Conservation (phyloP, 2,329 filamentous ascomycete species). For the Phaeosphaeriaceae sp. region DNA sequence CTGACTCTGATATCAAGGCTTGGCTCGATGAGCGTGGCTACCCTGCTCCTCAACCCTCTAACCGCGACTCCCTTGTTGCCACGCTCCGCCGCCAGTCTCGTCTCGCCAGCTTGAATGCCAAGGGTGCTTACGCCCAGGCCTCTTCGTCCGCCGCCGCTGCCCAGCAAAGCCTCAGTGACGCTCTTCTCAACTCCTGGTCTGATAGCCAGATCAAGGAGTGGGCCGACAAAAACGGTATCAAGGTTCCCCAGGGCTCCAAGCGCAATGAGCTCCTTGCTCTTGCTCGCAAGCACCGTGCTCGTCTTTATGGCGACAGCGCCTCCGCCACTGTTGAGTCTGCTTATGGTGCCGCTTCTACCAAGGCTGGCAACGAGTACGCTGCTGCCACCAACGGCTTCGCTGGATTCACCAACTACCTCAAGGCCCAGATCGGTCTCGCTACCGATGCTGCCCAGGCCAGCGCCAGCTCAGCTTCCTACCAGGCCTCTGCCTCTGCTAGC, state of each 20-base stretch:
- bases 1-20: constrained; percentile 89
- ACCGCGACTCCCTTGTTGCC: constrained; percentile 86
- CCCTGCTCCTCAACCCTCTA: constrained; percentile 81
- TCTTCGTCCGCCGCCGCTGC: constrained; percentile 63
- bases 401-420: constrained; percentile 51
- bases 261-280: constrained; percentile 88
- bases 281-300: constrained; percentile 83
- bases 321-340: constrained; percentile 46
- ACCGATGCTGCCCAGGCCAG: constrained; percentile 50
- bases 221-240: constrained; percentile 86
- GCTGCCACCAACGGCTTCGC: constrained; percentile 65
- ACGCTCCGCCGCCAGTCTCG: constrained; percentile 89
- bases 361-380: constrained; percentile 76
- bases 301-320: constrained; percentile 71
- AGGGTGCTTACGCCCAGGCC: constrained; percentile 54
- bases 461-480: constrained; percentile 39
- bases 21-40: constrained; percentile 91
- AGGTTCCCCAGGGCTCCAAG: constrained; percentile 90
- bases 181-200: constrained; percentile 87
- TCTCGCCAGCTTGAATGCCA: constrained; percentile 72
- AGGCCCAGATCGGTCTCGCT: constrained; percentile 54
- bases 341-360: constrained; percentile 54
- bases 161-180: constrained; percentile 78
- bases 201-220: constrained; percentile 91
- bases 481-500: constrained; percentile 31